Evolutionary conservation across 2,329 filamentous ascomycete genomes (phyloP), one percentile per base, ranked within the genome.

Genomic region (Diaporthe batatas): DNA sequence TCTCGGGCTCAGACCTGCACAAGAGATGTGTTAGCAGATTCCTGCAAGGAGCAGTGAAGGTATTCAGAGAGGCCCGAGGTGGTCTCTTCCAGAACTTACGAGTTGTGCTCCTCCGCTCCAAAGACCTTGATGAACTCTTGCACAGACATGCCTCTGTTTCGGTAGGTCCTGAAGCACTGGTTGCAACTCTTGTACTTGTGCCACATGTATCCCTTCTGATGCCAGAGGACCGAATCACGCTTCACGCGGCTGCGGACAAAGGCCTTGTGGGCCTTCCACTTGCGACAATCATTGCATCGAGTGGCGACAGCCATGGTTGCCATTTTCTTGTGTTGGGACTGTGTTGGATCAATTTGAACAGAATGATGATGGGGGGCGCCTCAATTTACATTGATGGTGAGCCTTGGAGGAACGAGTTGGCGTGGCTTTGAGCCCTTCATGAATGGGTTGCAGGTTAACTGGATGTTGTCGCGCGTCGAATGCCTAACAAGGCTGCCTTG

Each of bases 261-360:
- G 55, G 55, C 55, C 14, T 59, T n/a, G 34, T 59, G 34, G 12
- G 55, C 34, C 6, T 59, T 59, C 34, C 34, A 59, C 11, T 34
- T 39, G 3, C 4, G 3, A 1, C 55, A 59, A 14, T 59, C n/a
- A 6, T 12, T n/a, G 23, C 55, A 59, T 36, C 6, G 16, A 0
- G n/a, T 25, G 47, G 12, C 5, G 16, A 14, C 39, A 1, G 18
- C 34, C 34, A 59, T 59, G 6, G 55, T 16, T n/a, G 34, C 5
- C 29, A n/a, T 23, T 3, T 39, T 16, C 23, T 23, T 10, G 11
- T 2, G 32, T 39, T 23, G 21, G 21, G 8, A 11, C n/a, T 21
- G 8, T 23, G 12, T 18, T 49, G 10, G 10, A 14, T 5, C 6
- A 4, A 1, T 10, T 11, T 12, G 47, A 2, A 51, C n/a, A 51